phyloP scores from a whole-genome alignment of 2,329 filamentous ascomycete species.

The Cladophialophora psammophila region DNA sequence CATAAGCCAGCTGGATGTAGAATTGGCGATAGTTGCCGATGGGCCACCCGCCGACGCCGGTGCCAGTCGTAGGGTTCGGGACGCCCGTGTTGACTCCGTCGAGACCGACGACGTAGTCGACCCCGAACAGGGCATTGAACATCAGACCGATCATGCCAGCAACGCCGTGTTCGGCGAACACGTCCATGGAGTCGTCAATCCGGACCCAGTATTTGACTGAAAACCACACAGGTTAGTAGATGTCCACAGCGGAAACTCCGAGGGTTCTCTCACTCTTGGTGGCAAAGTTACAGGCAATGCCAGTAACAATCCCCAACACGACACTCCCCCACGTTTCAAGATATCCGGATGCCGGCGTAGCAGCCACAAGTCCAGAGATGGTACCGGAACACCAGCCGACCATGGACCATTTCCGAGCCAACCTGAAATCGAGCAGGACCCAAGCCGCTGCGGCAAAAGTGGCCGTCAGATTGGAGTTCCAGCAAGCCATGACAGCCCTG shows the following conservation, averaged over 20 bases:
- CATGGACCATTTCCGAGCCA: conserved; percentile 93
- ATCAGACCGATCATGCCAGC: conserved; percentile 83
- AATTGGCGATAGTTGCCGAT: conserved; percentile 75
- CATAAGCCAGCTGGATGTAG: conserved; percentile 74
- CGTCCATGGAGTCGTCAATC: conserved; percentile 86
- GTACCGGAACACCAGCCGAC: conserved; percentile 91
- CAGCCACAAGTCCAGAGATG: conserved; percentile 86
- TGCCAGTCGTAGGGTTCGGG: conserved; percentile 50
- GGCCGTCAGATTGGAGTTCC: conserved; percentile 94
- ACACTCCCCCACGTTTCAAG: conserved; percentile 64
- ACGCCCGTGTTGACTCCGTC: conserved; percentile 67
- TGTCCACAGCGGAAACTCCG: not conserved
- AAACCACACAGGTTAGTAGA: not conserved
- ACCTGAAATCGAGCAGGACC: conserved; percentile 93
- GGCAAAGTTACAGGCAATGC: conserved; percentile 78
- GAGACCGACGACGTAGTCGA: conserved; percentile 75
- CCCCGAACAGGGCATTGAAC: conserved; percentile 78
- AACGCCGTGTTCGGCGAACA: conserved; percentile 88
- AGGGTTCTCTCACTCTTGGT: conserved; percentile 73
- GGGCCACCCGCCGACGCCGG: conserved; percentile 69
- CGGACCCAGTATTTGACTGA: conserved; percentile 76
- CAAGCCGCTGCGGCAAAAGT: conserved; percentile 92
- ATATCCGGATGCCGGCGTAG: conserved; percentile 77
- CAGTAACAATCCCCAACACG: conserved; percentile 67
- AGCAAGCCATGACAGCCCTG: conserved; percentile 93